A percentile compares a stretch with the other conserved stretches of the same genome.
Conservation (phyloP, 176 grass and related monocot species). For the Puya raimondii region DNA sequence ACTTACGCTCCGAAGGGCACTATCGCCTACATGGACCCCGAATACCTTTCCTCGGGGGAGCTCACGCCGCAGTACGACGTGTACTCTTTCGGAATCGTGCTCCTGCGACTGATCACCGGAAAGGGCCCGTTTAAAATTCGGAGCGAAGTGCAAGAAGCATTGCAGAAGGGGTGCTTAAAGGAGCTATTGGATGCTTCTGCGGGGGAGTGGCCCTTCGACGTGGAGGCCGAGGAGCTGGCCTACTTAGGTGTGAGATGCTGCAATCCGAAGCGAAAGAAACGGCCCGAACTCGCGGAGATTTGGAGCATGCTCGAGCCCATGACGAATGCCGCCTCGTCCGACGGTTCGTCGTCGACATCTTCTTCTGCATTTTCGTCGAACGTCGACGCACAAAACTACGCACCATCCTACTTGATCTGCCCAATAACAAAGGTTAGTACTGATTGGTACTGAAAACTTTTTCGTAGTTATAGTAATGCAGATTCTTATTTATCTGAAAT, state of each 20-base stretch:
- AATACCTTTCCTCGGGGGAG: conserved; percentile 62
- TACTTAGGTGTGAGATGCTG: conserved; percentile 46
- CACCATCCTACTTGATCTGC: conserved; percentile 62
- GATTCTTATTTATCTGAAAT: conserved; percentile 9
- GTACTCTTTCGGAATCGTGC: conserved; percentile 64
- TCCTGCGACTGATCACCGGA: conserved; percentile 61
- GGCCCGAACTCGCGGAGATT: conserved; percentile 44
- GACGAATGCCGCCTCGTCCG: conserved; percentile 18
- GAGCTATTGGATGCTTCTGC: conserved; percentile 61
- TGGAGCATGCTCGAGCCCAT: conserved; percentile 50
- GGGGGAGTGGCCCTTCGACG: conserved; percentile 37
- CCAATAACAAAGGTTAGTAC: conserved; percentile 44
- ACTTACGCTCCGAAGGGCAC: conserved; percentile 48
- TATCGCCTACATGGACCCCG: conserved; percentile 73
- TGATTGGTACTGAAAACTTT: conserved; percentile 2
- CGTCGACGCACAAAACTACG: no score
- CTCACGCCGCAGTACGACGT: conserved; percentile 51
- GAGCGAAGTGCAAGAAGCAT: conserved; percentile 50
- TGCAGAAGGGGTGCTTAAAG: conserved; percentile 39
- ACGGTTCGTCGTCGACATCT: no score
- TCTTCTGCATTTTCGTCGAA: no score
- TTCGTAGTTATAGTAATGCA: no score
- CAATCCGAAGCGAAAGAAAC: conserved; percentile 52
- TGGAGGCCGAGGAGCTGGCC: conserved; percentile 48
- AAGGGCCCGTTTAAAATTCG: conserved; percentile 43